Evolutionary conservation across 1,284 basidiomycete species (phyloP), one percentile per base, ranked within the genome.

Genomic region (Cystobasidiaceae sp.): DNA sequence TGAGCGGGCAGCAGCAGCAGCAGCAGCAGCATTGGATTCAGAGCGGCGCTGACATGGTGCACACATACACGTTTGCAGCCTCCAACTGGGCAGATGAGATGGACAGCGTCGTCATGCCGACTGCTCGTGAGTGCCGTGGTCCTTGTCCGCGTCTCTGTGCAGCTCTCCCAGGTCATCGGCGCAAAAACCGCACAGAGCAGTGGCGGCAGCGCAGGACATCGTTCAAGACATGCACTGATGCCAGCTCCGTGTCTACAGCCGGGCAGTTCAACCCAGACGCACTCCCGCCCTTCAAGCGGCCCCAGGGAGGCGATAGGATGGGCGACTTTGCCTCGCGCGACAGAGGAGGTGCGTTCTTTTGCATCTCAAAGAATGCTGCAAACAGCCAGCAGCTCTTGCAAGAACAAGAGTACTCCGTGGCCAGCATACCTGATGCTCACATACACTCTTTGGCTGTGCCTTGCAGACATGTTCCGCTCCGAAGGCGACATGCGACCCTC

Each of bases 61-160:
- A 41, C n/a, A 17, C 28, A 25, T 56, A 46, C 39, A 37, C 41
- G 32, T 23, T 61, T 90, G 88, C 84, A 67, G 79, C 89, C 61
- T 90, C 90, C 74, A 92, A 89, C 75, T 96, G 92, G 92, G 92
- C 93, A n/a, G 92, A 94, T 76, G 92, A 94, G 77, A 91, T 93
- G 89, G 91, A 93, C 69, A 74, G 82, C 25, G 37, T 56, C 41
- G 54, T 56, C 44, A 82, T 96, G 67, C 92, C 92, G 25, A 86
- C 84, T 72, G 91, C 90, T 75, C 92, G 92, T 93, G 78, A 81
- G 91, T 80, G n/a, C n/a, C n/a, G n/a, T n/a, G n/a, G n/a, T n/a
- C n/a, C n/a, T 3, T 3, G 15, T 15, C 25, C 11, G n/a, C 9
- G 37, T n/a, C 37, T 39, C 46, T 49, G 46, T 27, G 46, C 46